These are phyloP conservation scores for Poterioochromonas sp. DNA, from an alignment of 352 stramenopile genomes.

Conservation along the genomic window DNA sequence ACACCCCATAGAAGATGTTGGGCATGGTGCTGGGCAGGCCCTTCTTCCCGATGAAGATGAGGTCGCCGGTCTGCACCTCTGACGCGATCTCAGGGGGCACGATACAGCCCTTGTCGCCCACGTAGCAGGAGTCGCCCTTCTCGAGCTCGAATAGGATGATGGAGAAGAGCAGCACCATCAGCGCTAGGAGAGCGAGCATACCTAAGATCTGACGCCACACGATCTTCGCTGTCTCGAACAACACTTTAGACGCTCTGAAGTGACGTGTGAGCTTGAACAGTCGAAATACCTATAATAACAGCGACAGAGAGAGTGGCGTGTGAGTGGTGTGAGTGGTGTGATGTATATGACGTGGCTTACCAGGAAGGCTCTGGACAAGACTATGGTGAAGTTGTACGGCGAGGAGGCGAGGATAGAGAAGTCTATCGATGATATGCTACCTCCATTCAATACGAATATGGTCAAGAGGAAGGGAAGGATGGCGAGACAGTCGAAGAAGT, in stretches of 20 bases:
- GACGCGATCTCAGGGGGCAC: constrained; percentile 55
- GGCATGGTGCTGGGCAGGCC: constrained; percentile 47
- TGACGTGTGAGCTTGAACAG: constrained; percentile 18
- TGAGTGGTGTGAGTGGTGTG: neutral
- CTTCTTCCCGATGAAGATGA: neutral
- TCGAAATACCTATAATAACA: constrained; percentile 5
- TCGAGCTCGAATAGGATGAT: constrained; percentile 68
- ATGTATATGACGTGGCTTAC: neutral
- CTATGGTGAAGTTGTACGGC: neutral
- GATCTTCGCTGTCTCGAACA: constrained; percentile 45
- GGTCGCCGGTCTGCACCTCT: constrained; percentile 6
- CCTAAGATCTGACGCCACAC: neutral
- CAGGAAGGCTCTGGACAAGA: neutral
- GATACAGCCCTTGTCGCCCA: constrained; percentile 54
- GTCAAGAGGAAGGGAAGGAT: neutral
- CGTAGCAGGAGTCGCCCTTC: constrained; percentile 64
- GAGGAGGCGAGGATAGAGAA: constrained; percentile 19
- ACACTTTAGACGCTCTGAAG: constrained; percentile 26
- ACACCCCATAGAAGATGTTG: constrained; percentile 67
- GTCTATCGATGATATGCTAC: neutral
- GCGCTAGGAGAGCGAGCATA: constrained; percentile 54
- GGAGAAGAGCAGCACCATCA: constrained; percentile 60
- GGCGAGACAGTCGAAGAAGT: neutral
- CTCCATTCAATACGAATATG: neutral
- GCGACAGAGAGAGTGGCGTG: too few relatives aligned